phyloP scores from a whole-genome alignment of 495 filamentous ascomycete species.

The Corynascus novoguineensis region DNA sequence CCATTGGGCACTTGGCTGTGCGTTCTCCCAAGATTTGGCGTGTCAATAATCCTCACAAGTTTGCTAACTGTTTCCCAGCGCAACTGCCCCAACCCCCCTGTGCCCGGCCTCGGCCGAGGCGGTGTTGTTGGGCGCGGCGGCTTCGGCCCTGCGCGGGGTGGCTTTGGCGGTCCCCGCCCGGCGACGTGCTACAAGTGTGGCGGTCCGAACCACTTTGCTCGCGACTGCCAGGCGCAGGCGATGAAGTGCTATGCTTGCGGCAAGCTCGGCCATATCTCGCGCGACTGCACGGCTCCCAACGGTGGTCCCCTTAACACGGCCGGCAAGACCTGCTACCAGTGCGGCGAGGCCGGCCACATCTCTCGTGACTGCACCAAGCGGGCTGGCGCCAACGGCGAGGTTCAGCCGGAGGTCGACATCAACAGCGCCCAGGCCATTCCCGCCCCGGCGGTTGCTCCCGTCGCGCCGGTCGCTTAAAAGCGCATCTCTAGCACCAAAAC shows the following conservation, averaged over 20 bases:
- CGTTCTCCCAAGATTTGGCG: constrained; percentile 1
- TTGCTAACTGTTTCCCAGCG: constrained; percentile 49
- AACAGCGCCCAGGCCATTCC: constrained; percentile 22
- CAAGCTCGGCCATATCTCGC: constrained; percentile 95
- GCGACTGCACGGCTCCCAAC: constrained; percentile 96
- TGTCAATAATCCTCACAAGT: not conserved
- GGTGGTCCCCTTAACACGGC: constrained; percentile 92
- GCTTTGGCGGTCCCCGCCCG: constrained; percentile 57
- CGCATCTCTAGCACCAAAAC: not conserved
- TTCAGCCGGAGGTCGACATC: constrained; percentile 31
- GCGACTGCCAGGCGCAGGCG: constrained; percentile 97
- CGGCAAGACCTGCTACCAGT: constrained; percentile 98
- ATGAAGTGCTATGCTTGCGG: constrained; percentile 99
- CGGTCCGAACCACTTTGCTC: constrained; percentile 96
- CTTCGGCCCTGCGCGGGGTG: constrained; percentile 47
- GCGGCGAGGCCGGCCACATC: constrained; percentile 92
- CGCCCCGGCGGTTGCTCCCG: constrained; percentile 22
- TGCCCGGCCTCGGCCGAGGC: constrained; percentile 57
- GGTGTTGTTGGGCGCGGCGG: constrained; percentile 60
- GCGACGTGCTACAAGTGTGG: constrained; percentile 99
- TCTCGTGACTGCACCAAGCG: constrained; percentile 83
- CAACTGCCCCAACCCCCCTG: constrained; percentile 71
- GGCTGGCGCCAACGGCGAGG: constrained; percentile 44
- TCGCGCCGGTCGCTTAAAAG: constrained; percentile 33
- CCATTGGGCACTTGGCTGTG: constrained; percentile 78